Evolutionary conservation across 2,329 filamentous ascomycete genomes (phyloP), one percentile per base, ranked within the genome.

Genomic region (Fusarium napiforme): DNA sequence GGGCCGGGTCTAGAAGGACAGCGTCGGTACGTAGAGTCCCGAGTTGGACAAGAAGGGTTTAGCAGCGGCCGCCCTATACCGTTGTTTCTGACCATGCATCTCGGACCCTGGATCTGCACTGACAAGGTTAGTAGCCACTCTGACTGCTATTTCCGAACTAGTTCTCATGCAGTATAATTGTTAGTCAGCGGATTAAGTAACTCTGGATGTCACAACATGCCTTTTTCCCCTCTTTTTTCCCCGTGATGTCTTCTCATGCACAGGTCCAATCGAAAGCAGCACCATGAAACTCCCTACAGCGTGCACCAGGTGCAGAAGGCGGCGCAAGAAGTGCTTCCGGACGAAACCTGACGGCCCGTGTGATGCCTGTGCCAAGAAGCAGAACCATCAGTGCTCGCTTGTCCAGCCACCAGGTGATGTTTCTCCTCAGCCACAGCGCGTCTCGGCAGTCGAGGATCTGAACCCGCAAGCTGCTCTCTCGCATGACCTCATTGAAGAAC

Each of bases 301-400:
- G 16, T 64, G 61, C 23, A 61, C 36, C 10, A 61, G 61, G 30
- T 64, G 61, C 30, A 43, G 61, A 64, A 64, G 45, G 36, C 49
- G 61, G 36, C 61, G 61, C 28, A 64, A 64, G 28, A 64, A 64
- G 23, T 64, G 61, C 30, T 42, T 64, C 42, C 60, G 37, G 28
- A 47, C 60, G 19, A 63, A 63, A 11, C 55, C 56, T 30, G 43
- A 18, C 14, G 61, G 36, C 21, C 56, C 56, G 3, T 64, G 61
- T 37, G 61, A 64, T n/a, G 43, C 61, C 19, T 64, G 56, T 37
- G 53, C 53, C 12, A 46, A 47, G 21, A 60, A 64, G 7, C 21
- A 32, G 21, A 8, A 61, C 37, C 19, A 60, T 14, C 61, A 64
- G 36, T 64, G 61, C 14, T 64, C 55, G 7, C 61, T 64, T 37